phyloP scores from a whole-genome alignment of 2,329 filamentous ascomycete species.

The Fusarium newnesense region DNA sequence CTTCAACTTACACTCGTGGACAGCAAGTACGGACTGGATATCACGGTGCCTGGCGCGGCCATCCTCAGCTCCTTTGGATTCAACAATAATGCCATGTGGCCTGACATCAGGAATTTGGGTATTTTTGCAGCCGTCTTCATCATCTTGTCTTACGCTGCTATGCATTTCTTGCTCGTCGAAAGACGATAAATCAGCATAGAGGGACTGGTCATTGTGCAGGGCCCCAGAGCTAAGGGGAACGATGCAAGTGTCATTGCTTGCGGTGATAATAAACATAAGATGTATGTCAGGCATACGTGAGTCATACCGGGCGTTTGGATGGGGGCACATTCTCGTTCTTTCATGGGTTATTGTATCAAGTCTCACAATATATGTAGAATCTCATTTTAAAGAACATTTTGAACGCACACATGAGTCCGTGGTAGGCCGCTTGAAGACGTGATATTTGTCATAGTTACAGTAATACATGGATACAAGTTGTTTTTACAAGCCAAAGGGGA shows the following conservation, averaged over 20 bases:
- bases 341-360: neutral
- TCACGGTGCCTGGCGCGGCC: constrained; percentile 92
- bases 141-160: constrained; percentile 86
- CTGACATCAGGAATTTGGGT: constrained; percentile 82
- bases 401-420: neutral
- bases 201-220: neutral
- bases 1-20: constrained; percentile 89
- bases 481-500: constrained; percentile 40
- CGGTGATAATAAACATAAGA: constrained; percentile 6
- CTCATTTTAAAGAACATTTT: neutral
- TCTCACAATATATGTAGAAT: constrained; percentile 8
- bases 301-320: constrained; percentile 29
- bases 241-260: neutral
- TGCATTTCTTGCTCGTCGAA: constrained; percentile 95
- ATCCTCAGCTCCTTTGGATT: constrained; percentile 97
- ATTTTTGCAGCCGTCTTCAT: constrained; percentile 87
- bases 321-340: neutral
- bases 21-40: constrained; percentile 95
- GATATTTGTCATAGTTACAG: constrained; percentile 32
- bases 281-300: neutral
- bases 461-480: constrained; percentile 42
- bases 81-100: constrained; percentile 86
- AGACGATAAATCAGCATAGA: constrained; percentile 60
- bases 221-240: constrained; percentile 4
- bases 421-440: constrained; percentile 11